phyloP scores from a whole-genome alignment of 73 alveolate species.

The Durusdinium trenchii region DNA sequence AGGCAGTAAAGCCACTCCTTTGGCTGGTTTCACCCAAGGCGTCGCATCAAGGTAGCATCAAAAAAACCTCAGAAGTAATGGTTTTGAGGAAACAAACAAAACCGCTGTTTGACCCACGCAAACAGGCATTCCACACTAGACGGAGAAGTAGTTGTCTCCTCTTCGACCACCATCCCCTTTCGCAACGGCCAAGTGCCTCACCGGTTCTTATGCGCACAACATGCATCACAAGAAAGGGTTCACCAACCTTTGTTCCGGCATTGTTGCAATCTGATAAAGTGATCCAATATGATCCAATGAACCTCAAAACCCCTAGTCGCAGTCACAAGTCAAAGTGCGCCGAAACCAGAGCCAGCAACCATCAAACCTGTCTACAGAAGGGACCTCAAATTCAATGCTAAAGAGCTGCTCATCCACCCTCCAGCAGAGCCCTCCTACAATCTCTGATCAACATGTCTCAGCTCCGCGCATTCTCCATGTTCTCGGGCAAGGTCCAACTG shows the following conservation, averaged over 20 bases:
- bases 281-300: neutral
- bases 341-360: neutral
- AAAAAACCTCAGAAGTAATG: no score
- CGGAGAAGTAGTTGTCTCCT: neutral
- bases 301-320: neutral
- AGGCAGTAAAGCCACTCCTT: neutral
- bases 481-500: slow-evolving; percentile 47
- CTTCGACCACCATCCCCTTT: neutral
- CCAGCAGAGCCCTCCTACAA: neutral
- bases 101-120: no score
- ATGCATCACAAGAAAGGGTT: neutral
- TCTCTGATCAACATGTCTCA: neutral
- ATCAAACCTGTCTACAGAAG: neutral
- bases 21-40: neutral
- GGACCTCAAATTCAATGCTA: neutral
- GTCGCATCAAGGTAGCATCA: no score
- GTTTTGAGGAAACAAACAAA: no score
- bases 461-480: slow-evolving; percentile 20
- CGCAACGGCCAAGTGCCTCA: neutral
- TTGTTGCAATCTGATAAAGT: no score
- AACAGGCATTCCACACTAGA: neutral
- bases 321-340: neutral
- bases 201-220: neutral
- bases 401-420: neutral
- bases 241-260: neutral